Evolutionary conservation across 148 eudicot species (phyloP).

Genomic region (Amaranthus hypochondriacus): DNA sequence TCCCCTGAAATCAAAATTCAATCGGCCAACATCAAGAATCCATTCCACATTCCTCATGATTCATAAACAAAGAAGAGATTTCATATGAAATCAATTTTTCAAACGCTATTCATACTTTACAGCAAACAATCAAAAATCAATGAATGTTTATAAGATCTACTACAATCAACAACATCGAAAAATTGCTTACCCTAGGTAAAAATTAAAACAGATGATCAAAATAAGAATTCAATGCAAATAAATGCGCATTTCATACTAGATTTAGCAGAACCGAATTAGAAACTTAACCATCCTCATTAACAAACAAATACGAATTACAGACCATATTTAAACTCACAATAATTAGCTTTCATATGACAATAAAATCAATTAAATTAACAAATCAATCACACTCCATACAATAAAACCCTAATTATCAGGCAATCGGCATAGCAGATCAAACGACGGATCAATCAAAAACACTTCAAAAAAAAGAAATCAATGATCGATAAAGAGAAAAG

Average conservation of each 20-base stretch:
- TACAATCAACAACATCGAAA: background rate
- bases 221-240: no score
- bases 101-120: background rate
- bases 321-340: background rate
- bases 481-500: background rate
- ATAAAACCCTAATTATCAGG: background rate
- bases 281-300: background rate
- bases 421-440: background rate
- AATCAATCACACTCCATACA: conserved; percentile 1
- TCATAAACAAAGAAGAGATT: background rate
- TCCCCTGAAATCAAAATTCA: conserved; percentile 39
- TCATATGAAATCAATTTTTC: background rate
- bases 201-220: no score
- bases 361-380: background rate
- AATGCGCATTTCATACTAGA: no score
- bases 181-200: background rate
- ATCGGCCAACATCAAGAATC: background rate
- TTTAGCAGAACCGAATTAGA: background rate
- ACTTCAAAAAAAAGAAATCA: background rate
- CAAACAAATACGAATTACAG: background rate
- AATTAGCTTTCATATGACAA: background rate
- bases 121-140: background rate
- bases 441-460: conserved; percentile 7
- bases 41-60: background rate
- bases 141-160: background rate